Evolutionary conservation across 2,329 filamentous ascomycete species (phyloP), one percentile per base, ranked within the genome.

Genomic region (Aureobasidium sp.): DNA sequence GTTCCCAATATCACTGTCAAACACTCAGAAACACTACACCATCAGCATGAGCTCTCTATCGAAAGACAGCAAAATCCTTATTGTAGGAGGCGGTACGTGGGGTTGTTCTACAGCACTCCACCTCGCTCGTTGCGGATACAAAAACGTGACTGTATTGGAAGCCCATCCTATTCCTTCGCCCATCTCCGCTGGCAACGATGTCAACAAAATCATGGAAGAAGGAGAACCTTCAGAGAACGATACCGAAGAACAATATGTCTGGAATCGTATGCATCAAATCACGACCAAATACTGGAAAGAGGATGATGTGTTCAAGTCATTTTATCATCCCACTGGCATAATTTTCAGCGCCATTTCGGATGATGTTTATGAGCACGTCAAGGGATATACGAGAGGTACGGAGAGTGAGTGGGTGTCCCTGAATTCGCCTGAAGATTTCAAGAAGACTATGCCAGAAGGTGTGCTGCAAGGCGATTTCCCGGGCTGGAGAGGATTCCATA

Each of bases 71-170:
- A 64, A 65, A 36, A 69, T 74, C 44, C 68, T 81, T 25, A 77
- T 81, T 41, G 67, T 81, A 54, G 79, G 80, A 9, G 77, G 74
- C 27, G 81, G 80, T 10, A 81, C 79, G 0, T 82, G 80, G 70
- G 81, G 80, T 13, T 76, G 75, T 37, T 78, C 77, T 9, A 81
- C 79, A 21, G 79, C 80, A n/a, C 71, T 81, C 25, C 76, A 81
- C 65, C 73, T 83, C 6, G 76, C 79, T 30, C 74, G 78, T 34
- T 72, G 76, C 55, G 79, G 79, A 44, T 81, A 81, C 66, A 74
- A 72, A 42, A 74, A 78, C 63, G 73, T 83, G 61, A 79, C 73
- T 4, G 75, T 81, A 7, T 70, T 83, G 11, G 79, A 81, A 63
- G 74, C 75, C 0, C 74, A 79, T 61, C 71, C 71, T 0, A 74